Evolutionary conservation across 75 land plant species (phyloP), one percentile per base, ranked within the genome.

Genomic region (Pinus albicaulis): DNA sequence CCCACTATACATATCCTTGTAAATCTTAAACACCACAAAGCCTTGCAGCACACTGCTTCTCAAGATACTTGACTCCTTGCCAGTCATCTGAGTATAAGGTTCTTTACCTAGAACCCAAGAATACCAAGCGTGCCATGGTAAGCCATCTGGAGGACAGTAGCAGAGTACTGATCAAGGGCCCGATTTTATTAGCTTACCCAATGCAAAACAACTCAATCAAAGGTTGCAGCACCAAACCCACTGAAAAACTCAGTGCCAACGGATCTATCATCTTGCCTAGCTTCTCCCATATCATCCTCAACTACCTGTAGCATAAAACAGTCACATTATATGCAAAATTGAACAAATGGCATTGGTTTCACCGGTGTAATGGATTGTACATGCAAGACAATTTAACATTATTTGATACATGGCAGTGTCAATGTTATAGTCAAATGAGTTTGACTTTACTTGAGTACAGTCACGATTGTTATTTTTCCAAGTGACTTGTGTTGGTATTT

Each of bases 281-380:
- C 89, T 58, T 87, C 83, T 17, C 90, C 97, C 74, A 96, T 71
- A 75, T 96, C 99, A 79, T 93, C 84, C 80, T 96, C 94, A 28
- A 96, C 56, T 22, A 79, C 84, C 94, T 96, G 87, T 17, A 57
- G 52, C 52, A 68, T 5, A 77, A 3, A 56, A 7, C 22, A 38
- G 5, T 38, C 44, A 38, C 3, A 6, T 38, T 38, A 38, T 38
- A 38, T 38, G 1, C 44, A 38, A 38, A 38, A 38, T 38, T 38
- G 44, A 38, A 38, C 44, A 6, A 38, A 17, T 58, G 59, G 5
- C 44, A 38, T 38, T 38, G 6, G 3, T 38, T 38, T 38, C 44
- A 36, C 15, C 66, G 16, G 31, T 17, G 5, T 13, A 26, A 62
- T 4, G 28, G 14, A 34, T n/a, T 34, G 5, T 31, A 23, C 23